Conservation (phyloP, 2,329 filamentous ascomycete genomes). For the Colletotrichum incanum region DNA sequence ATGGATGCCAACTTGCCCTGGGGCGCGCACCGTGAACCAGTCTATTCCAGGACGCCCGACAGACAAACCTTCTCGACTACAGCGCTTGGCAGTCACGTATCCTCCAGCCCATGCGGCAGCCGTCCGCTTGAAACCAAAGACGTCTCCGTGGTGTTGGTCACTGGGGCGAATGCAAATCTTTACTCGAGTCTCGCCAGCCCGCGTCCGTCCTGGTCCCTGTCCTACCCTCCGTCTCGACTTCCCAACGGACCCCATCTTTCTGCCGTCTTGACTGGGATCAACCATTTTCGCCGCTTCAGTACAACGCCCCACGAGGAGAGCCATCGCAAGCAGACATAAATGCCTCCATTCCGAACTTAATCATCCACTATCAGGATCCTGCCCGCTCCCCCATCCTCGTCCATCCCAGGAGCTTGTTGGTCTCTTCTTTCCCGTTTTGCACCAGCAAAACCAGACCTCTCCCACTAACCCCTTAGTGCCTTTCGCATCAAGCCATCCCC, state of each 20-base stretch:
- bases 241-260: constrained; percentile 39
- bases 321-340: constrained; percentile 45
- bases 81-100: constrained; percentile 44
- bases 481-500: constrained; percentile 36
- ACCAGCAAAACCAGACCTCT: constrained; percentile 43
- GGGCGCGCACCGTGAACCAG: constrained; percentile 31
- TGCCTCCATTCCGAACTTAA: constrained; percentile 45
- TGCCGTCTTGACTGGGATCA: constrained; percentile 41
- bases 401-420: constrained; percentile 42
- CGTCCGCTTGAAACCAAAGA: constrained; percentile 43
- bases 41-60: constrained; percentile 41
- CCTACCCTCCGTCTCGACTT: constrained; percentile 41
- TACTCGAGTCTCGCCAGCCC: constrained; percentile 37
- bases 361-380: constrained; percentile 39
- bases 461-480: constrained; percentile 44
- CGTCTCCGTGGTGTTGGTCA: constrained; percentile 40
- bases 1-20: constrained; percentile 31
- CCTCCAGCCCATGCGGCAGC: constrained; percentile 41
- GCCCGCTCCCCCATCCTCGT: constrained; percentile 42
- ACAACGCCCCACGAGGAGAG: constrained; percentile 38
- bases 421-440: constrained; percentile 44
- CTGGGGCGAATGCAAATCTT: constrained; percentile 45
- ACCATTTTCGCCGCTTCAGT: constrained; percentile 37
- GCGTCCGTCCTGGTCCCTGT: constrained; percentile 44
- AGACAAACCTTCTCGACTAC: constrained; percentile 39